Evolutionary conservation across 2,329 filamentous ascomycete species (phyloP).

Genomic region (Paraconiothyrium sp.): DNA sequence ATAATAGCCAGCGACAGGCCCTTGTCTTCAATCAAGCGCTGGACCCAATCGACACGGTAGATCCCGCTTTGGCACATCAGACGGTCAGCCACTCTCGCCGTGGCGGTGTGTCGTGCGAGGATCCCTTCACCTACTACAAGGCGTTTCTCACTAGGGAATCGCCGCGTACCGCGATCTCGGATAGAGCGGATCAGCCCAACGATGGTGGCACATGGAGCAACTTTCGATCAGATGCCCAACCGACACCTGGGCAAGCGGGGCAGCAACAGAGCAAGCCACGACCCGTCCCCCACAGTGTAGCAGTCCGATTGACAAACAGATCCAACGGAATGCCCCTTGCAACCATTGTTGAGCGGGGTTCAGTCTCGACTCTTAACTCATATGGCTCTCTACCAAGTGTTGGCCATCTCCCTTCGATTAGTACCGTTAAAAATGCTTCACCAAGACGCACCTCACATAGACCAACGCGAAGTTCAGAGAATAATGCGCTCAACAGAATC

Average conservation of each 20-base stretch:
- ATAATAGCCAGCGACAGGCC: slow-evolving; percentile 21
- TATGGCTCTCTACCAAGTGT: slow-evolving; percentile 38
- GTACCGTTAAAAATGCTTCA: slow-evolving; percentile 26
- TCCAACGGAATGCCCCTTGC: slow-evolving; percentile 52
- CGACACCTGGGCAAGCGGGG: slow-evolving; percentile 15
- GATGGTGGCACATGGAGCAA: slow-evolving; percentile 26
- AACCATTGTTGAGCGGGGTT: slow-evolving; percentile 56
- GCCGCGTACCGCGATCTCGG: slow-evolving; percentile 14
- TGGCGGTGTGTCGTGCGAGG: slow-evolving; percentile 20
- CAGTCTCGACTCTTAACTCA: slow-evolving; percentile 52
- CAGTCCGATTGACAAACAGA: slow-evolving; percentile 38
- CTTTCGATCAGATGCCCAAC: slow-evolving; percentile 14
- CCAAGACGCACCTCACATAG: slow-evolving; percentile 23
- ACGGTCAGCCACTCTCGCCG: slow-evolving; percentile 17
- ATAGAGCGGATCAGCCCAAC: slow-evolving; percentile 17
- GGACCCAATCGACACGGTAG: slow-evolving; percentile 22
- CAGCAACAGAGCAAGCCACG: slow-evolving; percentile 31
- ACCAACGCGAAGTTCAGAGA: slow-evolving; percentile 31
- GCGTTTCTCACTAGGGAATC: slow-evolving; percentile 24
- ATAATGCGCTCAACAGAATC: slow-evolving; percentile 28
- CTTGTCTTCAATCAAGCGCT: slow-evolving; percentile 20
- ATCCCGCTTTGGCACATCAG: slow-evolving; percentile 18
- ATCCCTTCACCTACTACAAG: slow-evolving; percentile 35
- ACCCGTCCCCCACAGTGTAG: slow-evolving; percentile 35
- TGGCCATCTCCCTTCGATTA: slow-evolving; percentile 30